Evolutionary conservation across 108 stramenopile species (phyloP), one percentile per base, ranked within the genome.

Genomic region (Cyclotella cryptica): DNA sequence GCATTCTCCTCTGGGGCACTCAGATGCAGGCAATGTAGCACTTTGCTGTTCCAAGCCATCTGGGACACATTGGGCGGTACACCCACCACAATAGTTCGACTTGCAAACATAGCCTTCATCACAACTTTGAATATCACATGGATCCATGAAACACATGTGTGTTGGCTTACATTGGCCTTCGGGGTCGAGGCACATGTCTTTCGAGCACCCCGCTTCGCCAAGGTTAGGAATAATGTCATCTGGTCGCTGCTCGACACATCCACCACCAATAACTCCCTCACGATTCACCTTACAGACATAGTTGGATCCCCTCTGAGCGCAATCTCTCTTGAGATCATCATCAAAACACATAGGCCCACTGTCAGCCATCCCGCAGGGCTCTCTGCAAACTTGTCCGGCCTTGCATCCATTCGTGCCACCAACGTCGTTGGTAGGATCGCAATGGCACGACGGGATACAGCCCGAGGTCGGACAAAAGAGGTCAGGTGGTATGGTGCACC

Each of bases 341-440:
- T 47, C 18, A 30, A 68, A 68, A 30, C 67, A 68, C 30, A 52
- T 52, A 17, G 49, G 49, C 3, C 47, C 67, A n/a, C 18, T 47
- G 27, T 68, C 67, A 47, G 67, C 67, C 46, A 68, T 68, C 27
- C 47, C 67, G 30, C 67, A 68, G 1, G 67, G 67, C 67, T 52
- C 51, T 27, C 67, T 43, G 30, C 67, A 68, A 27, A 52, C 46
- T 47, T 68, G 44, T 18, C 67, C 67, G 14, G 15, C 67, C 21
- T 28, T 13, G 29, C 67, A 68, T 68, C 67, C 67, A 28, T 68
- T 68, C 0, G 22, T 26, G 5, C 29, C 51, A 22, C 44, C 67
- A 41, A 35, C 67, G 24, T 45, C 67, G 29, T 52, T 35, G 6
- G 24, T 14, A 18, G 14, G 47, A 68, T 68, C 67, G 28, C 67